phyloP scores from a whole-genome alignment of 768 basidiomycete species.

The Leccinum rimulosum region DNA sequence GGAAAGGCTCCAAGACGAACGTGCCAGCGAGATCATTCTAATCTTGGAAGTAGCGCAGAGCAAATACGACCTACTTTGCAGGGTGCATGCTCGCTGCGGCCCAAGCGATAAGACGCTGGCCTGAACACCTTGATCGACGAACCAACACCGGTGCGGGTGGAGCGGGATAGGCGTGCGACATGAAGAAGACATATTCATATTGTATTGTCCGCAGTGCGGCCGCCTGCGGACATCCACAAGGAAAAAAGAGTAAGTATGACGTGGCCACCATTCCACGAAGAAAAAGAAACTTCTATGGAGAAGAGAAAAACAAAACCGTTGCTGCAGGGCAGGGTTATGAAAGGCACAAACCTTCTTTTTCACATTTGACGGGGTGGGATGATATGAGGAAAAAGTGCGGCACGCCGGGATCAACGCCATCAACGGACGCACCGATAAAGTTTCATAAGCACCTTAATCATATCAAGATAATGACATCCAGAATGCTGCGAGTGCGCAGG shows the following conservation, averaged over 20 bases:
- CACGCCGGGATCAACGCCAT: constrained; percentile 27
- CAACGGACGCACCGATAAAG: constrained; percentile 23
- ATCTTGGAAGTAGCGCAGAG: constrained; percentile 11
- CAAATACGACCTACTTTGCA: background rate
- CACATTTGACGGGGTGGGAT: constrained; percentile 19
- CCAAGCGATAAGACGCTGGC: background rate
- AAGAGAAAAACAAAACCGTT: background rate
- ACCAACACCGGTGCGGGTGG: background rate
- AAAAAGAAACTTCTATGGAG: constrained; percentile 19
- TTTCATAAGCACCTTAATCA: constrained; percentile 29
- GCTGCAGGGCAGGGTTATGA: background rate
- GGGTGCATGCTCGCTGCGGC: background rate
- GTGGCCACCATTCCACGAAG: constrained; percentile 21
- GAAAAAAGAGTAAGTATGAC: constrained; percentile 11
- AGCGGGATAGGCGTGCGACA: constrained; percentile 4
- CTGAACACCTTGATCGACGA: background rate
- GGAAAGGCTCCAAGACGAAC: constrained; percentile 3
- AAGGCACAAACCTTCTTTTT: constrained; percentile 23
- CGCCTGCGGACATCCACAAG: constrained; percentile 10
- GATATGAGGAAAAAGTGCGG: constrained; percentile 12
- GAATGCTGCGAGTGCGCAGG: constrained; percentile 14
- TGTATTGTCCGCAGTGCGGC: constrained; percentile 28
- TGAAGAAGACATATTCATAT: constrained; percentile 1
- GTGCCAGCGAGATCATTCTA: constrained; percentile 1
- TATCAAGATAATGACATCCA: constrained; percentile 23